These are phyloP conservation scores for Mortierella alpina DNA, from an alignment of 192 early-diverging fungal species.

Conservation along the genomic window DNA sequence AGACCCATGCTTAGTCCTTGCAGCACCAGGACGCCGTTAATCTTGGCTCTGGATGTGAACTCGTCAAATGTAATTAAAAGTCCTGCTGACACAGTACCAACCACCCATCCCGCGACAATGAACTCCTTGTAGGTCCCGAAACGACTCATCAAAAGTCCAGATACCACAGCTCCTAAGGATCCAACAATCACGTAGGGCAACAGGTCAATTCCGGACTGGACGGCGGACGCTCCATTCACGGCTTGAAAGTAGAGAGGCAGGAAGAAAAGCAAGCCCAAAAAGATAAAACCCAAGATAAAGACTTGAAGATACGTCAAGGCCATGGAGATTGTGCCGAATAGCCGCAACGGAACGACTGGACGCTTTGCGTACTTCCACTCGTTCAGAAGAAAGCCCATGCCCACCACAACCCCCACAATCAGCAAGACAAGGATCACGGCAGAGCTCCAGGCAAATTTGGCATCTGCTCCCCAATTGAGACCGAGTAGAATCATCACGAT, in stretches of 20 bases:
- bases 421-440: constrained; percentile 66
- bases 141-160: constrained; percentile 41
- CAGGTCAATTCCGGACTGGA: constrained; percentile 76
- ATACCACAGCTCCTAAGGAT: constrained; percentile 10
- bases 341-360: constrained; percentile 80
- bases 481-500: constrained; percentile 75
- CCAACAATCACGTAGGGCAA: constrained; percentile 75
- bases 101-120: constrained; percentile 28
- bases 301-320: constrained; percentile 68
- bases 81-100: constrained; percentile 10
- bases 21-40: constrained; percentile 12
- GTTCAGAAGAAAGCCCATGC: constrained; percentile 69
- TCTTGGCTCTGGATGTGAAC: constrained; percentile 28
- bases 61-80: constrained; percentile 44
- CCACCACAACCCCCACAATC: constrained; percentile 63
- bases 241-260: constrained; percentile 85
- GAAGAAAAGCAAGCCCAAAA: constrained; percentile 76
- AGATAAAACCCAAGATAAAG: constrained; percentile 73
- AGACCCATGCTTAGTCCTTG: constrained; percentile 42
- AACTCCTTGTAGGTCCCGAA: constrained; percentile 54
- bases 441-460: constrained; percentile 74
- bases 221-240: constrained; percentile 76
- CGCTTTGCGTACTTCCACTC: constrained; percentile 75
- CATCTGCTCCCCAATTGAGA: constrained; percentile 76
- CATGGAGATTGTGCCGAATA: constrained; percentile 72